A percentile compares a stretch with the other conserved stretches of the same genome.
Evolutionary conservation across 176 grass and related monocot genomes (phyloP).

Genomic region (Pontederia crassipes): DNA sequence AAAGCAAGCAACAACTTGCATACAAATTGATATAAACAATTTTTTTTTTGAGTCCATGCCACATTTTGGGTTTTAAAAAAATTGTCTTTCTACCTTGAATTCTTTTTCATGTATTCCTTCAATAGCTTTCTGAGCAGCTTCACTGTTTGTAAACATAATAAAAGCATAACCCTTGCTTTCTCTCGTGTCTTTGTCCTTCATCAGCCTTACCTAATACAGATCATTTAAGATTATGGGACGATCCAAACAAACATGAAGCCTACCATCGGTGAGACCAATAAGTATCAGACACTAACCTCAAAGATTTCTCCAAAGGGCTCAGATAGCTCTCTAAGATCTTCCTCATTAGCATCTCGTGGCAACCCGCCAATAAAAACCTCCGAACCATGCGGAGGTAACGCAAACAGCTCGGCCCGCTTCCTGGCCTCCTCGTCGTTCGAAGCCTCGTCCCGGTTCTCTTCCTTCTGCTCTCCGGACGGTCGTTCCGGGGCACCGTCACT

Average conservation of each 20-base stretch:
- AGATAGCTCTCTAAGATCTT: slow-evolving; percentile 63
- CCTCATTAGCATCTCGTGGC: slow-evolving; percentile 52
- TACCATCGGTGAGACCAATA: slow-evolving; percentile 1
- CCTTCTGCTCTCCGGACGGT: slow-evolving; percentile 21
- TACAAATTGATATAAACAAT: background rate
- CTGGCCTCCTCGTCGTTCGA: slow-evolving; percentile 63
- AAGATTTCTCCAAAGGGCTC: slow-evolving; percentile 63
- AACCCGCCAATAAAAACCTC: slow-evolving; percentile 92
- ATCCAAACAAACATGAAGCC: background rate
- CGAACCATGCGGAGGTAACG: slow-evolving; percentile 63
- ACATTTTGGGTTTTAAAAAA: too few species aligned
- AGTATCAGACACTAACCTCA: slow-evolving; percentile 38
- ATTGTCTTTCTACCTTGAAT: slow-evolving; percentile 47
- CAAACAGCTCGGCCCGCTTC: slow-evolving; percentile 72
- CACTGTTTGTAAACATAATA: slow-evolving; percentile 51
- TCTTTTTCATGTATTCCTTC: slow-evolving; percentile 85
- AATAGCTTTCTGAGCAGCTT: slow-evolving; percentile 47
- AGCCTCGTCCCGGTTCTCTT: slow-evolving; percentile 13
- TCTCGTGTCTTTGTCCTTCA: slow-evolving; percentile 82
- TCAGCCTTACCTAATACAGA: slow-evolving; percentile 62
- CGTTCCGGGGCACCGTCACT: slow-evolving; percentile 17
- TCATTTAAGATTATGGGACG: slow-evolving; percentile 1
- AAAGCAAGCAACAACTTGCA: background rate
- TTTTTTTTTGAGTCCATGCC: too few species aligned
- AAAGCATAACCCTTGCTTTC: slow-evolving; percentile 96